These are phyloP conservation scores for Alternaria longipes DNA, from an alignment of 2,329 filamentous ascomycete genomes.

Conservation along the genomic window DNA sequence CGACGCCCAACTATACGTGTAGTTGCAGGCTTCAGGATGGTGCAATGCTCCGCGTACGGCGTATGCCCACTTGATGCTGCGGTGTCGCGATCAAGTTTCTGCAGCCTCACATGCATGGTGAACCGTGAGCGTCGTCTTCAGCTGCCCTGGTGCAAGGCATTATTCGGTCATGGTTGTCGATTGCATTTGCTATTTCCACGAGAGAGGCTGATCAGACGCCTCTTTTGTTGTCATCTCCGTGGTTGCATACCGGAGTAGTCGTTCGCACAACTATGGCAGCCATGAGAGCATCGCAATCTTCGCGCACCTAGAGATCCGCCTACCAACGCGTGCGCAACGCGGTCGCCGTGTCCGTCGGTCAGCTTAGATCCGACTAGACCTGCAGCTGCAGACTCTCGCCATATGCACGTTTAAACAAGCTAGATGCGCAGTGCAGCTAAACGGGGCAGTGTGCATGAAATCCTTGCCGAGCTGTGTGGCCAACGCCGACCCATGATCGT, in stretches of 20 bases:
- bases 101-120: slow-evolving; percentile 33
- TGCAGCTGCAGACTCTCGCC: slow-evolving; percentile 48
- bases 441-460: slow-evolving; percentile 53
- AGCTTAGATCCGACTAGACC: slow-evolving; percentile 50
- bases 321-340: slow-evolving; percentile 48
- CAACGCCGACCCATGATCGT: slow-evolving; percentile 47
- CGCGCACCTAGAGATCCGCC: slow-evolving; percentile 33
- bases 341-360: slow-evolving; percentile 45
- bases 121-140: slow-evolving; percentile 40
- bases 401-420: slow-evolving; percentile 50
- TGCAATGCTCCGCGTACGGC: slow-evolving; percentile 29
- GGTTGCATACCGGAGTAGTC: slow-evolving; percentile 35
- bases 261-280: slow-evolving; percentile 29
- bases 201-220: slow-evolving; percentile 39
- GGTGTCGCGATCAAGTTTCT: slow-evolving; percentile 28
- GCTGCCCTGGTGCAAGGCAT: slow-evolving; percentile 37
- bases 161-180: slow-evolving; percentile 22
- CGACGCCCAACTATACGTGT: slow-evolving; percentile 38
- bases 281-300: slow-evolving; percentile 49
- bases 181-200: slow-evolving; percentile 43
- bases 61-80: slow-evolving; percentile 26
- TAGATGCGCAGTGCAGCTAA: slow-evolving; percentile 50
- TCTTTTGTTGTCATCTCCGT: slow-evolving; percentile 46
- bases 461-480: slow-evolving; percentile 48
- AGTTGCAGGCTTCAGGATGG: slow-evolving; percentile 19